Evolutionary conservation across 2,329 filamentous ascomycete species (phyloP), one percentile per base, ranked within the genome.

Genomic region (Trichoderma koningiopsis): DNA sequence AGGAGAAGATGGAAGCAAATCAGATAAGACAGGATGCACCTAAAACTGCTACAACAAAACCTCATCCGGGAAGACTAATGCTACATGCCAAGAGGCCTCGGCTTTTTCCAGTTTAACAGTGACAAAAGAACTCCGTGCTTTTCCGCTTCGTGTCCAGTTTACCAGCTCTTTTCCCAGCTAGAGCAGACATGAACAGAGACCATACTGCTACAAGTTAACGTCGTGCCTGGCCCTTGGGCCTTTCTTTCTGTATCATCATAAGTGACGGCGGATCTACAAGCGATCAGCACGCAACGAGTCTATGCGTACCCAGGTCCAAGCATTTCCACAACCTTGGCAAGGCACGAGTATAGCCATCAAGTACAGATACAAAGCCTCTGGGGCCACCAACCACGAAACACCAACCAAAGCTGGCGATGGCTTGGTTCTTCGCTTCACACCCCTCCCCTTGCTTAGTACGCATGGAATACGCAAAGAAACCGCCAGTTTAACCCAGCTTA

Each of bases 351-450:
- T 33, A 11, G 19, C 5, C 19, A 6, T 49, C 40, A 56, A 40
- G 55, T 67, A 59, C 55, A 58, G 29, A 35, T 49, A 67, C 63
- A 58, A 56, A 37, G 35, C 37, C n/a, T 53, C 29, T 31, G 14
- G 60, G 22, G 5, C 29, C 13, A 19, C 11, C 16, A 49, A 49
- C 47, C n/a, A 49, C 13, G n/a, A 58, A 35, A 35, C 29, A 35
- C 62, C 61, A 56, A 19, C 29, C 27, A 56, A 56, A 33, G 55
- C 33, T 58, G 55, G 57, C 24, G 22, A n/a, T 43, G 22, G 22
- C 57, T 19, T 40, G 10, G 10, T 13, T 59, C 22, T 10, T 35
- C n/a, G 13, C 22, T n/a, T 59, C 35, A 43, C 57, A 10, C 57
- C 57, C 57, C 57, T 22, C 31, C 57, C 33, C 57, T 24, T 29